Percentiles rank a stretch among this genome's conserved stretches.
Evolutionary conservation across 192 early-diverging fungal species (phyloP).

Genomic region (Pilaira anomala): DNA sequence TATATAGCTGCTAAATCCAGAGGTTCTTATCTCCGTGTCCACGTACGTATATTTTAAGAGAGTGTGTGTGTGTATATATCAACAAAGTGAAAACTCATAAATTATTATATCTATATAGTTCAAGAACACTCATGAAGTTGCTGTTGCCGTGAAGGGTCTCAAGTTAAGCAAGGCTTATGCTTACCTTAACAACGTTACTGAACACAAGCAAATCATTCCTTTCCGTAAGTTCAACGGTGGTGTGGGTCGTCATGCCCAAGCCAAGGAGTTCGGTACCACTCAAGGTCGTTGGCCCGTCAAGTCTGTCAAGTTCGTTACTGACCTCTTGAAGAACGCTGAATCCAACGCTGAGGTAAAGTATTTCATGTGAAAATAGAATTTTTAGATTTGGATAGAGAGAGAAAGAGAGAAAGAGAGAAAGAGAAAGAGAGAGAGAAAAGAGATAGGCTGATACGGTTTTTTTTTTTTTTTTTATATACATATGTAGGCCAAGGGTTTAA

Average conservation of each 20-base stretch:
- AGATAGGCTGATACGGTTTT: background rate
- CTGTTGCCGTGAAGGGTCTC: constrained; percentile 88
- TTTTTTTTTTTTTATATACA: constrained; percentile 1
- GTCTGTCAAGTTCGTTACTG: constrained; percentile 89
- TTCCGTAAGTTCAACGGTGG: constrained; percentile 97
- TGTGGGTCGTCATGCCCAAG: constrained; percentile 96
- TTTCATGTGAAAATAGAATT: background rate
- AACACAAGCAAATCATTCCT: constrained; percentile 95
- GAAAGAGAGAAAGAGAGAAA: background rate
- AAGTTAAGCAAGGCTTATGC: constrained; percentile 87
- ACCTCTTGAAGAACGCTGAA: constrained; percentile 96
- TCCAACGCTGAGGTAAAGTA: constrained; percentile 85
- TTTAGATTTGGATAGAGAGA: background rate
- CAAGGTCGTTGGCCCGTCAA: constrained; percentile 97
- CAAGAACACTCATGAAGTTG: constrained; percentile 99
- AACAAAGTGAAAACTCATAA: no score
- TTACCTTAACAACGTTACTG: constrained; percentile 93
- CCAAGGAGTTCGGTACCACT: constrained; percentile 86
- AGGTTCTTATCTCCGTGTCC: constrained; percentile 80
- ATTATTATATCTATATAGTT: constrained; percentile 48
- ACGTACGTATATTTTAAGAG: constrained; percentile 24
- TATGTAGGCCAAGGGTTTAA: constrained; percentile 81
- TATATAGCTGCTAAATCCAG: constrained; percentile 68
- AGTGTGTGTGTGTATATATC: background rate
- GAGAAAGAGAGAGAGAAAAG: background rate